Evolutionary conservation across 2,329 filamentous ascomycete species (phyloP), one percentile per base, ranked within the genome.

Genomic region (Talaromyces verruculosus): DNA sequence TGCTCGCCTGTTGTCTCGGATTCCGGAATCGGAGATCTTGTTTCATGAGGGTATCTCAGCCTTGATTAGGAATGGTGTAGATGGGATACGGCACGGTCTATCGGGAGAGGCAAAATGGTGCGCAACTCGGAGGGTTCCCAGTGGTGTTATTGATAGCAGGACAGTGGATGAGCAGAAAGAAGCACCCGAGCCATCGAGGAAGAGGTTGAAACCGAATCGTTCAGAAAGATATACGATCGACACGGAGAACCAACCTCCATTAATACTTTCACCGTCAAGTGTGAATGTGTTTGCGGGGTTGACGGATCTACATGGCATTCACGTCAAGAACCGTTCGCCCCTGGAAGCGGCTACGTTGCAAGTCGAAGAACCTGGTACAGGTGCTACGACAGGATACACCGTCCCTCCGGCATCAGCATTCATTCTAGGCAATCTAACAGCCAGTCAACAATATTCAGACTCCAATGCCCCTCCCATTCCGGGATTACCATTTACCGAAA

Each of bases 351-450:
- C 72, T 2, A 61, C 53, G 1, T 39, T 74, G 25, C 67, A 51
- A n/a, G 61, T 71, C 25, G 49, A 53, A 19, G 33, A 72, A 67
- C 33, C 28, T 22, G 33, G 19, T 33, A 53, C 49, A 30, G 49
- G 17, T 6, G 15, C 11, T 43, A 22, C 15, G 10, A 57, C 25
- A 58, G 74, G 55, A 68, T 74, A 83, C 69, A 75, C 72, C 3
- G 73, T 88, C 15, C 86, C 87, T 19, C 79, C 84, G 4, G 66
- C 70, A 5, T 81, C 84, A 13, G 78, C 76, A 0, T 84, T 85
- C 69, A 73, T 83, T 37, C 75, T 84, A 4, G 78, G 73, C 47
- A 73, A 69, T 25, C 70, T 82, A 10, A 37, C 43, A 60, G n/a
- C 39, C 72, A 74, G 15, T 69, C 75, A 22, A 70, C 57, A 22